Percentiles rank a stretch among this genome's conserved stretches.
These are phyloP conservation scores for Colletotrichum salicis DNA, from an alignment of 2,329 filamentous ascomycete genomes.

Conservation along the genomic window DNA sequence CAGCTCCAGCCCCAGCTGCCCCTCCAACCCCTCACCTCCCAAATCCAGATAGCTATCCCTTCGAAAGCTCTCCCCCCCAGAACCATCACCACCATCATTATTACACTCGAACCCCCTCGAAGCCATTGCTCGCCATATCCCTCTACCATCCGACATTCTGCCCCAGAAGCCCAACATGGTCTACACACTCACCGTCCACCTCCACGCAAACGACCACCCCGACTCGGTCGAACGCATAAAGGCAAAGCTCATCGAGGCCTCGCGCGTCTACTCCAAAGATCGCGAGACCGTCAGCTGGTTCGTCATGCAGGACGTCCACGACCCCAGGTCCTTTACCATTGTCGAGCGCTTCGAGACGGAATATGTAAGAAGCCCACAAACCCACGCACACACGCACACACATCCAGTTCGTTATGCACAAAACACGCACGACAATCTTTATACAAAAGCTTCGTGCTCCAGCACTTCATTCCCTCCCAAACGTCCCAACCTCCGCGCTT, in stretches of 20 bases:
- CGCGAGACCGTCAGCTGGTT: conserved; percentile 78
- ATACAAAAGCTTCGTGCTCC: not conserved
- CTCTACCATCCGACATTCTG: too few species aligned
- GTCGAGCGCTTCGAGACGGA: conserved; percentile 79
- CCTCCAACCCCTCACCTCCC: conserved; percentile 21
- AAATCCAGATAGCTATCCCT: conserved; percentile 4
- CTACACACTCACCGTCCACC: conserved; percentile 76
- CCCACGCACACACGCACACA: not conserved
- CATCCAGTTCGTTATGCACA: not conserved
- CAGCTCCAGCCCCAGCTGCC: conserved; percentile 2
- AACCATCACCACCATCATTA: not conserved
- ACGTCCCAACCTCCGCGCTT: not conserved
- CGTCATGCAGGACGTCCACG: conserved; percentile 79
- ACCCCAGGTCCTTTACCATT: conserved; percentile 77
- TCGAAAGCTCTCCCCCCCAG: not conserved
- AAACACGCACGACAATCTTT: too few species aligned
- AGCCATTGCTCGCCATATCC: not conserved
- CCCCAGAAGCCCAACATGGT: conserved; percentile 60
- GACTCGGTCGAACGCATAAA: conserved; percentile 74
- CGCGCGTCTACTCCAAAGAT: conserved; percentile 76
- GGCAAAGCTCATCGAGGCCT: conserved; percentile 80
- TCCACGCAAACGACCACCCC: conserved; percentile 75
- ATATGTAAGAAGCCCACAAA: conserved; percentile 54
- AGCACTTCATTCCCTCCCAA: not conserved
- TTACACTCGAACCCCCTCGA: not conserved